Conservation (phyloP, 805 yeast species). For the Schwanniomyces yamadae region DNA sequence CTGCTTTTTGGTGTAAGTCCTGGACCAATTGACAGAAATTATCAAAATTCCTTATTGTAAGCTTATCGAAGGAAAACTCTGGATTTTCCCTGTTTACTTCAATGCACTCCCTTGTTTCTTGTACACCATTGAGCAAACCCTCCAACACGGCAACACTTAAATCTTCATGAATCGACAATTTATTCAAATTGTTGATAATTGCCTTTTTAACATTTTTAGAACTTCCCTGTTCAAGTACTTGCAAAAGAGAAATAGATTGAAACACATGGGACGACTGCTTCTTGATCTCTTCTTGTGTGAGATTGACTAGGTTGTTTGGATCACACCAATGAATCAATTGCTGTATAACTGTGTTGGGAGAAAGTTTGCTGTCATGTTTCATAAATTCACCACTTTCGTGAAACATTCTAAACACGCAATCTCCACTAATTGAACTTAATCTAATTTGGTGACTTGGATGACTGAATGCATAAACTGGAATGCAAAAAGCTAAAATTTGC, state of each 20-base stretch:
- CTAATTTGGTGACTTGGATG: constrained; percentile 68
- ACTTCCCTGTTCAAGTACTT: constrained; percentile 48
- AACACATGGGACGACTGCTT: constrained; percentile 54
- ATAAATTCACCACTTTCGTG: constrained; percentile 32
- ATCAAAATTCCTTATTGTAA: constrained; percentile 30
- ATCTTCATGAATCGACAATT: constrained; percentile 35
- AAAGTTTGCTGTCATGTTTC: constrained; percentile 27
- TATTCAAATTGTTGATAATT: constrained; percentile 49
- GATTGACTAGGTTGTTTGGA: constrained; percentile 61
- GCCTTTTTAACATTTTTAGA: constrained; percentile 54
- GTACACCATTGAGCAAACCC: constrained; percentile 33
- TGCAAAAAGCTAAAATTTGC: constrained; percentile 81
- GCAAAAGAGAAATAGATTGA: constrained; percentile 55
- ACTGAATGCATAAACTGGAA: constrained; percentile 85
- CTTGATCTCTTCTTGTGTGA: constrained; percentile 38
- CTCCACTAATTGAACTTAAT: constrained; percentile 62
- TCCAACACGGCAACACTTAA: constrained; percentile 28
- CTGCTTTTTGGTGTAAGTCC: constrained; percentile 23
- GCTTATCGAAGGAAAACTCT: constrained; percentile 33
- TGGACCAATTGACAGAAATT: constrained; percentile 27
- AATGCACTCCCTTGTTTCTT: constrained; percentile 30
- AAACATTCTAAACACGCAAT: constrained; percentile 60
- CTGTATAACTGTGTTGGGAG: constrained; percentile 55
- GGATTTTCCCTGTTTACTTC: constrained; percentile 19
- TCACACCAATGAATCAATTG: constrained; percentile 85